Conservation (phyloP, 495 filamentous ascomycete species). For the Neurospora sp. region DNA sequence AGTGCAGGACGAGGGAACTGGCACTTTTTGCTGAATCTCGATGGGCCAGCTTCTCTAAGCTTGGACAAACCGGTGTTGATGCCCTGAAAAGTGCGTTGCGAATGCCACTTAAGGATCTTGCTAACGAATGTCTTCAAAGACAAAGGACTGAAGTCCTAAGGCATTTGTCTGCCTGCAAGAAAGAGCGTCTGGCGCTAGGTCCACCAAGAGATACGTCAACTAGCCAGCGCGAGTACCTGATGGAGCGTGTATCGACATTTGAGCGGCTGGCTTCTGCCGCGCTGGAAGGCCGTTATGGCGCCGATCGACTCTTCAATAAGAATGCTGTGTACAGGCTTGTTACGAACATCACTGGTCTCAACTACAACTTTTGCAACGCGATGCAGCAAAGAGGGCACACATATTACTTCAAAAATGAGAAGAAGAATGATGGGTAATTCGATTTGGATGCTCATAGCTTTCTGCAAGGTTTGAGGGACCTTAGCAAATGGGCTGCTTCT, state of each 20-base stretch:
- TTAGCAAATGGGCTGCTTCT: neutral
- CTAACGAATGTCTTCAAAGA: constrained; percentile 42
- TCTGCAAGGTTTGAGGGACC: neutral
- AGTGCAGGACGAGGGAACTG: constrained; percentile 24
- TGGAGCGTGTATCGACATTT: constrained; percentile 3
- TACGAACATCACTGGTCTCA: neutral
- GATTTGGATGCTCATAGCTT: neutral
- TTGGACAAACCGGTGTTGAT: constrained; percentile 39
- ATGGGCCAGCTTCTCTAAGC: constrained; percentile 35
- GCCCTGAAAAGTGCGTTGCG: constrained; percentile 37
- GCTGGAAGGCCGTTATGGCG: constrained; percentile 30
- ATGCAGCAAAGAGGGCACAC: neutral
- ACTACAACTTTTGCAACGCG: neutral
- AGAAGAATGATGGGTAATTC: neutral
- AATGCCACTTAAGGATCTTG: constrained; percentile 33
- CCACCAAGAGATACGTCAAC: constrained; percentile 15
- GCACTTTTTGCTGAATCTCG: constrained; percentile 24
- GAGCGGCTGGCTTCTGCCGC: constrained; percentile 1
- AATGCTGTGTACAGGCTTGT: neutral
- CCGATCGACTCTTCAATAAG: constrained; percentile 28
- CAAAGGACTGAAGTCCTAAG: constrained; percentile 37
- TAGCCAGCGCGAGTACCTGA: constrained; percentile 15
- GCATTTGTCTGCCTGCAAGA: constrained; percentile 23
- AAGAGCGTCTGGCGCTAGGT: constrained; percentile 34
- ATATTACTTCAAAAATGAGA: neutral